phyloP scores from a whole-genome alignment of 139 green algal species.

The Raphidocelis subcapitata region DNA sequence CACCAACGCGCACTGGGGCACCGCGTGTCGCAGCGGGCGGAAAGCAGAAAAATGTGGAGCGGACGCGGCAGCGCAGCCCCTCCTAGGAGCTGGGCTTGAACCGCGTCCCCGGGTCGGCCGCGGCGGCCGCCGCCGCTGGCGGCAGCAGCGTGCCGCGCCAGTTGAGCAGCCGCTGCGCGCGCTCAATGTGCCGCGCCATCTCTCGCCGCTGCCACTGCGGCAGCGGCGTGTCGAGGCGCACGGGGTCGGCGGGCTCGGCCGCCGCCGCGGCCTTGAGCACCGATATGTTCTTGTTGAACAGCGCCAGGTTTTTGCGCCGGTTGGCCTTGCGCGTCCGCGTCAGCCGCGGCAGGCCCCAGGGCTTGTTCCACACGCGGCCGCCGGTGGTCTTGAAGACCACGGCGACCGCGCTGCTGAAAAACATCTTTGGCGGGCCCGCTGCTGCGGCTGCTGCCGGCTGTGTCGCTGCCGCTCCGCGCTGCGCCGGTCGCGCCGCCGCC shows the following conservation, averaged over 20 bases:
- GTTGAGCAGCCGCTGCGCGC: constrained; percentile 4
- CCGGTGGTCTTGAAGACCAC: constrained; percentile 68
- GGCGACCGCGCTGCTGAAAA: constrained; percentile 35
- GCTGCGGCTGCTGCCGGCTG: too few relatives aligned
- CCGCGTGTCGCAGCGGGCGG: too few relatives aligned
- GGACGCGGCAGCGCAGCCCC: too few relatives aligned
- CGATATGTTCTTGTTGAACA: constrained; percentile 46
- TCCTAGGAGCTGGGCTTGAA: too few relatives aligned
- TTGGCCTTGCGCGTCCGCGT: constrained; percentile 46
- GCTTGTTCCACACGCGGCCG: constrained; percentile 63
- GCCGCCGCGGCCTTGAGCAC: constrained; percentile 43
- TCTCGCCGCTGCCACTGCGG: constrained; percentile 23
- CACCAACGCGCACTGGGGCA: too few relatives aligned
- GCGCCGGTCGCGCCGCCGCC: too few relatives aligned
- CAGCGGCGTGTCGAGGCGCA: constrained; percentile 44
- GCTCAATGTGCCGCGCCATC: constrained; percentile 33
- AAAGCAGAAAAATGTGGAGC: too few relatives aligned
- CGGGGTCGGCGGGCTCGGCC: constrained; percentile 34
- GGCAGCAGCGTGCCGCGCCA: background rate
- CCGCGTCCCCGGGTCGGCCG: too few relatives aligned
- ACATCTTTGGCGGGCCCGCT: constrained; percentile 30
- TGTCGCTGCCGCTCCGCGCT: too few relatives aligned
- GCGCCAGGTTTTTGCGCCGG: constrained; percentile 38
- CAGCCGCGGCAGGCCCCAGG: constrained; percentile 45
- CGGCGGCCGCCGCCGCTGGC: background rate